Evolutionary conservation across 257 asterid species (phyloP).

Genomic region (Rehmannia glutinosa): DNA sequence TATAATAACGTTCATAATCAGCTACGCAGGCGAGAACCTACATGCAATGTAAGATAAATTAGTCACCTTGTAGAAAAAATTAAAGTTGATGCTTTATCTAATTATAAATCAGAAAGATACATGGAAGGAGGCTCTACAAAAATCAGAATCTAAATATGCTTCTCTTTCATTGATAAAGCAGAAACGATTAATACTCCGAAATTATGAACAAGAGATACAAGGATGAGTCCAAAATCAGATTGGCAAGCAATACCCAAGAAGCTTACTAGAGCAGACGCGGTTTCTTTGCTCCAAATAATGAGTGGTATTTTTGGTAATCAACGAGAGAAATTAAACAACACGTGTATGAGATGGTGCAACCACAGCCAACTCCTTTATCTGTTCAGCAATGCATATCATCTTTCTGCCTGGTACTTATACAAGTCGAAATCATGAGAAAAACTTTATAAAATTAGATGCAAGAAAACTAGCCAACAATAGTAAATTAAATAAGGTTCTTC

Average conservation of each 20-base stretch:
- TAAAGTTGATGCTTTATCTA: not conserved
- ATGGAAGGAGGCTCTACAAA: not conserved
- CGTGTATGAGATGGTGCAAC: not conserved
- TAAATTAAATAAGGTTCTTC: not conserved
- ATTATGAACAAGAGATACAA: not conserved
- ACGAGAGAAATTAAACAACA: not conserved
- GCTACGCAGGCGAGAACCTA: not conserved
- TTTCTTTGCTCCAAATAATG: not conserved
- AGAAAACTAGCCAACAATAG: not conserved
- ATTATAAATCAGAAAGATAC: slow-evolving; percentile 4
- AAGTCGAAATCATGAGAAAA: not conserved
- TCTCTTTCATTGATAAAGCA: not conserved
- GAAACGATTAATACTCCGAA: not conserved
- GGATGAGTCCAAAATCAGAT: not conserved
- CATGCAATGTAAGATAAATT: not conserved
- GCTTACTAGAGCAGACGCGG: not conserved
- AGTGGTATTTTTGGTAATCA: not conserved
- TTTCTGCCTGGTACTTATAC: not conserved
- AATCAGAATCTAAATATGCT: not conserved
- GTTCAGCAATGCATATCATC: not conserved
- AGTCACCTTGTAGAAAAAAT: not conserved
- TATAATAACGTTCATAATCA: not conserved
- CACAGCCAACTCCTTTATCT: not conserved
- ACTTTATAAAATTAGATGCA: not conserved
- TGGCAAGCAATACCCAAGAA: not conserved